phyloP scores from a whole-genome alignment of 1,284 basidiomycete species.

The Naganishia sp. region DNA sequence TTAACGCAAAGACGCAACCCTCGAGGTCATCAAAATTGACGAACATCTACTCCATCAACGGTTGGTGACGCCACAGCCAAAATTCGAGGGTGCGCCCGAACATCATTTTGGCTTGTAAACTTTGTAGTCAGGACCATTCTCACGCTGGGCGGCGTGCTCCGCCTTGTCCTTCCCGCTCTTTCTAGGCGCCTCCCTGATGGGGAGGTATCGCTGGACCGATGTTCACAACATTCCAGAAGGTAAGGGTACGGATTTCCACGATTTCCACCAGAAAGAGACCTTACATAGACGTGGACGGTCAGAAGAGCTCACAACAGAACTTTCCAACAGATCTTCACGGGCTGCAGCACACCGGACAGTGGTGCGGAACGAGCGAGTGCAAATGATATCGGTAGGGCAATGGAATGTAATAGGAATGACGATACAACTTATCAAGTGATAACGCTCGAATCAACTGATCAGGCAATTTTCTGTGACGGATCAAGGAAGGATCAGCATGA shows the following conservation, averaged over 20 bases:
- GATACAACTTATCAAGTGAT: no score
- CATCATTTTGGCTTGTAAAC: background rate
- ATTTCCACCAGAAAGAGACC: background rate
- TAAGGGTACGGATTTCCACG: background rate
- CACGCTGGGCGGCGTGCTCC: background rate
- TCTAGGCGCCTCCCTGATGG: background rate
- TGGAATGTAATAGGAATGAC: no score
- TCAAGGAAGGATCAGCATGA: background rate
- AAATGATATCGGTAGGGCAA: no score
- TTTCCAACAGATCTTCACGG: no score
- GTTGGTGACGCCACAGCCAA: slow-evolving; percentile 24
- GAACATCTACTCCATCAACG: slow-evolving; percentile 17
- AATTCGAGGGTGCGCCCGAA: slow-evolving; percentile 27
- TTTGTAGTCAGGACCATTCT: background rate
- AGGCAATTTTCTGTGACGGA: slow-evolving; percentile 11
- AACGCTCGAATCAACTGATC: background rate
- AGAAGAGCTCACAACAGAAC: no score
- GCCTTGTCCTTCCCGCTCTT: background rate
- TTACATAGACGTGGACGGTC: no score
- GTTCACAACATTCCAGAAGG: background rate
- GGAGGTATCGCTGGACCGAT: background rate
- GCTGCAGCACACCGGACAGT: no score
- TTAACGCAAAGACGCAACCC: background rate
- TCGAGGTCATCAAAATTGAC: slow-evolving; percentile 2
- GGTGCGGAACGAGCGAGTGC: no score